These are phyloP conservation scores for Ophiostoma sp. DNA, from an alignment of 2,329 filamentous ascomycete genomes.

Conservation along the genomic window DNA sequence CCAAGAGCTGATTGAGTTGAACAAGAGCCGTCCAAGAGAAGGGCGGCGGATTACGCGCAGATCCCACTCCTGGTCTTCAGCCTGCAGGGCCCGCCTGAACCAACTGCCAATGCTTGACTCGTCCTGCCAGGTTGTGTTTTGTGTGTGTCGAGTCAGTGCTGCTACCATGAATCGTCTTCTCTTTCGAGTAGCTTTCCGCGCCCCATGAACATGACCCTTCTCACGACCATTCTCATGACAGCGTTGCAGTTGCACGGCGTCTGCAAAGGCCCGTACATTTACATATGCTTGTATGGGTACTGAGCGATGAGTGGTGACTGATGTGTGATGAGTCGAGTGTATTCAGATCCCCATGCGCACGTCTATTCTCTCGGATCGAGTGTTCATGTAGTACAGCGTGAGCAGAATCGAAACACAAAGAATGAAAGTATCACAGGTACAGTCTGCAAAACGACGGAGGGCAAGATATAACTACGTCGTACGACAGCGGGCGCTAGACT, in stretches of 20 bases:
- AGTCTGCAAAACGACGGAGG: too few relatives aligned
- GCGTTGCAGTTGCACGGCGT: slow-evolving; percentile 4
- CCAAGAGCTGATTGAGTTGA: too few relatives aligned
- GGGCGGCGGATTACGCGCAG: too few relatives aligned
- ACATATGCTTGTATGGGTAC: too few relatives aligned
- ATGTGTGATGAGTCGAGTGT: not conserved
- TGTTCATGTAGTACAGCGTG: slow-evolving; percentile 4
- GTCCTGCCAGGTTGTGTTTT: not conserved
- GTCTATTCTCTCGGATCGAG: slow-evolving; percentile 8
- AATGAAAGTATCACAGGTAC: not conserved
- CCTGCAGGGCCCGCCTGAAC: not conserved
- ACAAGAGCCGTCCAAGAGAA: too few relatives aligned
- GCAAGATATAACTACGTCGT: too few relatives aligned
- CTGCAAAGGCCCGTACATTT: not conserved
- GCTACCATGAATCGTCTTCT: not conserved
- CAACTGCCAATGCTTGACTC: not conserved
- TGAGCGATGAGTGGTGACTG: too few relatives aligned
- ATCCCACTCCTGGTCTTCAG: too few relatives aligned
- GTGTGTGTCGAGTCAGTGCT: not conserved
- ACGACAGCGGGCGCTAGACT: not conserved
- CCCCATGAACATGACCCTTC: not conserved
- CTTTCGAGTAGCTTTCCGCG: slow-evolving; percentile 6
- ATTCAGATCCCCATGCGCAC: not conserved
- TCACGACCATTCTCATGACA: not conserved
- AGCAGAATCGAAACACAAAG: not conserved